Conservation (phyloP, 192 early-diverging fungal species). For the Entomortierella lignicola region DNA sequence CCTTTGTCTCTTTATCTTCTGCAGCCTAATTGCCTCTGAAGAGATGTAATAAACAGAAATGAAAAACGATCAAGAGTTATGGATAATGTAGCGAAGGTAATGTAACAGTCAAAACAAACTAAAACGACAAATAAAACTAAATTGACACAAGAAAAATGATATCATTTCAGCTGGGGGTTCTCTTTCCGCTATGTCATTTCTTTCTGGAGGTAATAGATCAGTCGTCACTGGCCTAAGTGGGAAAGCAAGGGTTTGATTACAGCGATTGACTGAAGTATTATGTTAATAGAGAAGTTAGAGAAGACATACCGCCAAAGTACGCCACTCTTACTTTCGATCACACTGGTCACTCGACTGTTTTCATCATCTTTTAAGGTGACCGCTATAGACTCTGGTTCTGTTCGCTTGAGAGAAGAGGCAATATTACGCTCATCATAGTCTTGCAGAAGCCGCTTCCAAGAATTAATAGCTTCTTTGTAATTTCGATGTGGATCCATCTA, state of each 20-base stretch:
- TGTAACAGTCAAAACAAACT: not conserved
- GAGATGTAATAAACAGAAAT: not conserved
- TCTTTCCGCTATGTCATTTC: not conserved
- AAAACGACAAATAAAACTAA: not conserved
- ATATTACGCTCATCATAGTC: slow-evolving; percentile 8
- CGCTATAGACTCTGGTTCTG: not conserved
- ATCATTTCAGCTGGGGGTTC: not conserved
- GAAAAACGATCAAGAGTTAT: too few species aligned
- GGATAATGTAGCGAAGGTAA: too few species aligned
- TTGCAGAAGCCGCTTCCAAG: slow-evolving; percentile 9
- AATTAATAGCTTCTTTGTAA: slow-evolving; percentile 2
- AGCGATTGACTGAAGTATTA: slow-evolving; percentile 3
- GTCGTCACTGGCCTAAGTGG: slow-evolving; percentile 8
- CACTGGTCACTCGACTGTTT: not conserved
- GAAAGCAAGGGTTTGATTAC: slow-evolving; percentile 11
- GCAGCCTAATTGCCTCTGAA: not conserved
- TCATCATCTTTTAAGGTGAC: not conserved
- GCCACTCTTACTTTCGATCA: not conserved
- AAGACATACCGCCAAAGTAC: not conserved
- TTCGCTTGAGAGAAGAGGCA: not conserved
- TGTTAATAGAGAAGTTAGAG: not conserved
- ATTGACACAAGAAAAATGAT: slow-evolving; percentile 2
- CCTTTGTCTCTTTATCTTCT: not conserved
- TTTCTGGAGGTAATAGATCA: not conserved
- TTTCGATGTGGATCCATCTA: slow-evolving; percentile 16